phyloP scores from a whole-genome alignment of 768 basidiomycete species.

The Phanerochaete sordida region DNA sequence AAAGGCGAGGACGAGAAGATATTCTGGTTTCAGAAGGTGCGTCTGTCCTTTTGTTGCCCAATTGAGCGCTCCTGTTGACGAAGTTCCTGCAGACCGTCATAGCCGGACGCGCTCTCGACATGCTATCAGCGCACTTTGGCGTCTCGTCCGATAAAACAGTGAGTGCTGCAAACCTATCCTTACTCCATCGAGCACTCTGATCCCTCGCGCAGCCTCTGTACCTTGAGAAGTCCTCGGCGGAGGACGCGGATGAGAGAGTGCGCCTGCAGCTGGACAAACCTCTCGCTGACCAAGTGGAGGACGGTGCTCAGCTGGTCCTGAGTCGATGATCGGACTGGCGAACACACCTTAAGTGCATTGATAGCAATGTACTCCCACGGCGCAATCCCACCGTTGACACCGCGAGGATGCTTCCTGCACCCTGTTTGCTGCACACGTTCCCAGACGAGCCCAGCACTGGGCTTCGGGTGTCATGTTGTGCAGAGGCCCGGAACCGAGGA shows the following conservation, averaged over 20 bases:
- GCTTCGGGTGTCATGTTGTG: background rate
- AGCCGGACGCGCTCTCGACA: slow-evolving; percentile 62
- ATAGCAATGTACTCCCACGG: background rate
- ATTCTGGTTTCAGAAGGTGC: slow-evolving; percentile 75
- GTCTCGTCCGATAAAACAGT: slow-evolving; percentile 32
- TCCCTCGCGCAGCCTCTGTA: slow-evolving; percentile 36
- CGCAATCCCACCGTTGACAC: background rate
- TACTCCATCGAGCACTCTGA: background rate
- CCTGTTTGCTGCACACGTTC: background rate
- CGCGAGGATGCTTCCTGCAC: background rate
- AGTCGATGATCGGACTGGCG: background rate
- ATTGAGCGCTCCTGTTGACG: background rate
- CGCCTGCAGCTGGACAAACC: slow-evolving; percentile 44
- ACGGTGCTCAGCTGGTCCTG: slow-evolving; percentile 37
- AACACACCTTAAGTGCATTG: background rate
- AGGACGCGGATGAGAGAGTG: slow-evolving; percentile 22
- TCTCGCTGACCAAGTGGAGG: slow-evolving; percentile 49
- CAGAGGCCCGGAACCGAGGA: background rate
- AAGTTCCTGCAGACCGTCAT: slow-evolving; percentile 39
- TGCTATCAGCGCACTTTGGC: slow-evolving; percentile 37
- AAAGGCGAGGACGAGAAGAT: slow-evolving; percentile 36
- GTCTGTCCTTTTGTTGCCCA: background rate
- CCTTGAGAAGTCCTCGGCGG: slow-evolving; percentile 29
- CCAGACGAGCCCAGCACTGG: background rate
- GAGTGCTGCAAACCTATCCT: slow-evolving; percentile 14